phyloP scores from a whole-genome alignment of 2,329 filamentous ascomycete genomes.

The Chaetomiaceae sp. region DNA sequence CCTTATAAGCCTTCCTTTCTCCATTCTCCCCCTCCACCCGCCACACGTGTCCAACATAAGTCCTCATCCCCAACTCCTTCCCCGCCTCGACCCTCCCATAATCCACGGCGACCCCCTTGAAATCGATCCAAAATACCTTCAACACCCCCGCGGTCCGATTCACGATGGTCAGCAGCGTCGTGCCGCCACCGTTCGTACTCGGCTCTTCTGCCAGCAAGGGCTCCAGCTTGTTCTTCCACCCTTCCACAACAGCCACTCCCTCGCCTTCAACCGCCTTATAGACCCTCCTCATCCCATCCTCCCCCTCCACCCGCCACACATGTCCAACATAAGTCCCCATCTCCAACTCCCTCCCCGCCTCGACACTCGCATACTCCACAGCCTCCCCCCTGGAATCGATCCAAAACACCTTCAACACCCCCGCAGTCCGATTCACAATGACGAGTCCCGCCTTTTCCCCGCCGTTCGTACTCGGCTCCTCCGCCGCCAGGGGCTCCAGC shows the following conservation, averaged over 20 bases:
- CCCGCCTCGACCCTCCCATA: not conserved
- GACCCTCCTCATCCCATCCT: not conserved
- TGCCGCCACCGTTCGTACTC: not conserved
- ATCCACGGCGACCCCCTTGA: not conserved
- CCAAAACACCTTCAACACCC: not conserved
- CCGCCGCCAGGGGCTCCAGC: not conserved
- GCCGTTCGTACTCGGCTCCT: not conserved
- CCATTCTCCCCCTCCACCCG: not conserved
- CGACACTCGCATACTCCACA: not conserved
- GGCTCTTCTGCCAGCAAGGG: not conserved
- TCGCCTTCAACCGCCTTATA: not conserved
- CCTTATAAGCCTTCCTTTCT: not conserved
- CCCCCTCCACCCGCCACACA: not conserved
- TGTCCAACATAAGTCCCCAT: not conserved
- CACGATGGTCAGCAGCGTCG: not conserved
- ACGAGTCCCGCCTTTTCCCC: not conserved
- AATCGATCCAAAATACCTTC: not conserved
- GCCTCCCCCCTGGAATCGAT: not conserved
- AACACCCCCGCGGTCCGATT: not conserved
- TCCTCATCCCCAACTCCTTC: not conserved
- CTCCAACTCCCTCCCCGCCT: not conserved
- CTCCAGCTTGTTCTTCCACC: not conserved
- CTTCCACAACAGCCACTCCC: not conserved
- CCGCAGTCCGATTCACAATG: not conserved
- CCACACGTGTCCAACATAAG: not conserved